Conservation (phyloP, 129 eudicot genomes). For the Flaveria brownii region DNA sequence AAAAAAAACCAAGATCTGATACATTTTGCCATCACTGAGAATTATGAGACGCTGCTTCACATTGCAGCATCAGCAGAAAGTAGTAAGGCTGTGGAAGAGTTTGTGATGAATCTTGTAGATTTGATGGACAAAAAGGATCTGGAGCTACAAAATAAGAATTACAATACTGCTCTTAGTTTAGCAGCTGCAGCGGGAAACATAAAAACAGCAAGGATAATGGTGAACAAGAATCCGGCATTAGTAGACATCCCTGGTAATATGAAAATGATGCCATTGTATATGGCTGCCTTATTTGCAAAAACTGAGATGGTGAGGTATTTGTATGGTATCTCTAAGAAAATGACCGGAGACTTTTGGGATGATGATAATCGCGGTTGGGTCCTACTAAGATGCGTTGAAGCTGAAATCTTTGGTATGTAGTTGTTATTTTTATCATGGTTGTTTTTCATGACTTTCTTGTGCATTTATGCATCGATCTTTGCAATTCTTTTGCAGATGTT, state of each 20-base stretch:
- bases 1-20: neutral
- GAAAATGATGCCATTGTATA: conserved; percentile 34
- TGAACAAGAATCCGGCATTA: conserved; percentile 9
- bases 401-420: conserved; percentile 36
- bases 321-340: neutral
- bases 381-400: conserved; percentile 26
- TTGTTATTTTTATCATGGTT: neutral
- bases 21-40: conserved; percentile 17
- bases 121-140: conserved; percentile 3
- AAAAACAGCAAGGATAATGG: conserved; percentile 32
- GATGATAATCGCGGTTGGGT: conserved; percentile 21
- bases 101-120: neutral
- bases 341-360: conserved; percentile 11
- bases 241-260: conserved; percentile 10
- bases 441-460: neutral
- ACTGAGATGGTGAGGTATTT: neutral
- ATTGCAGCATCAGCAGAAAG: conserved; percentile 19
- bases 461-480: too few species aligned
- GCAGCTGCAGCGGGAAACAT: conserved; percentile 36
- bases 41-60: conserved; percentile 16
- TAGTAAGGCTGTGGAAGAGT: conserved; percentile 6
- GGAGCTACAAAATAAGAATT: conserved; percentile 14
- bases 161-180: conserved; percentile 19
- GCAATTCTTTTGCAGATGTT: conserved; percentile 28
- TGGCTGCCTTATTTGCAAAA: conserved; percentile 37